These are phyloP conservation scores for Coleophoma crateriformis DNA, from an alignment of 2,329 filamentous ascomycete genomes.

Conservation along the genomic window DNA sequence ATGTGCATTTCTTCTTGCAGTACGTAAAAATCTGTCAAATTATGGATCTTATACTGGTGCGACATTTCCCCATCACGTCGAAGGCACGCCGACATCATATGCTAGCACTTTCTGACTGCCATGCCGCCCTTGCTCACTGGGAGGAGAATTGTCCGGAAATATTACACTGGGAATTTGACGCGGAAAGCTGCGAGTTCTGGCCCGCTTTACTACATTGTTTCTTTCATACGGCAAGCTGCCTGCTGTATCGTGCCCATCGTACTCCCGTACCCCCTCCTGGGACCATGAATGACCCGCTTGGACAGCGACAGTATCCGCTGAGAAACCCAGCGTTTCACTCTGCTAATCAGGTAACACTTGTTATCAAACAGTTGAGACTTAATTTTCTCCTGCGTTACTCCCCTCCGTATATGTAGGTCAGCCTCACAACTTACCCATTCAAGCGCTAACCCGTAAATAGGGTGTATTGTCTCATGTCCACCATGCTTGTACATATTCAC, in stretches of 20 bases:
- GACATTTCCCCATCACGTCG: slow-evolving; percentile 82
- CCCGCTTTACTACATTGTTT: slow-evolving; percentile 73
- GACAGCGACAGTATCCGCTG: background rate
- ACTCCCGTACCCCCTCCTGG: background rate
- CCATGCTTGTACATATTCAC: background rate
- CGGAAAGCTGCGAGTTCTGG: slow-evolving; percentile 87
- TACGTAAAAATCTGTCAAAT: slow-evolving; percentile 97
- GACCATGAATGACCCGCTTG: background rate
- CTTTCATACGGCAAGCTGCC: background rate
- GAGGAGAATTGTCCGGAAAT: slow-evolving; percentile 88
- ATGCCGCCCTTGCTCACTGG: slow-evolving; percentile 96
- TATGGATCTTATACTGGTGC: slow-evolving; percentile 89
- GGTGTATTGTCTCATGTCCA: background rate
- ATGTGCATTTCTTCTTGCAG: slow-evolving; percentile 93
- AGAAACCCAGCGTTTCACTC: background rate
- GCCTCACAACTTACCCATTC: background rate
- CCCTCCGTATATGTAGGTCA: background rate
- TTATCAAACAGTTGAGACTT: background rate
- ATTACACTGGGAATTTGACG: slow-evolving; percentile 73
- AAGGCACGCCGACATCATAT: slow-evolving; percentile 82
- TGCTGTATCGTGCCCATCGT: background rate
- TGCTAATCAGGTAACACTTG: background rate
- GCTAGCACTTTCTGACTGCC: slow-evolving; percentile 89
- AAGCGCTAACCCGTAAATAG: background rate
- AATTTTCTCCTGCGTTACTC: background rate